Evolutionary conservation across 352 stramenopile species (phyloP).

Genomic region (Globisporangium acanthophoron): DNA sequence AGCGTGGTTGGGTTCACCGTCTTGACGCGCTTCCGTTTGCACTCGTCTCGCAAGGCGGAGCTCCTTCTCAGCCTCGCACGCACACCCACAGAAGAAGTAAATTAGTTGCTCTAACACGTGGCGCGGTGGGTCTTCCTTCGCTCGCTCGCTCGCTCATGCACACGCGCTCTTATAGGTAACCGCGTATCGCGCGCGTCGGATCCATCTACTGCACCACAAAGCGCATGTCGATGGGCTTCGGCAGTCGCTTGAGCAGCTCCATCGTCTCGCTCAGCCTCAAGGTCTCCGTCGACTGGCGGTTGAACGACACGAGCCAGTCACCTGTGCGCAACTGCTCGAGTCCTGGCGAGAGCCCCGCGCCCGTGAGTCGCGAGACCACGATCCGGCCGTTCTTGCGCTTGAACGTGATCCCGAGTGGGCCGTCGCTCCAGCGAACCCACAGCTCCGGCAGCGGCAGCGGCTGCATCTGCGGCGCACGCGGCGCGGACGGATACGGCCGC

Average conservation of each 20-base stretch:
- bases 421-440: constrained; percentile 68
- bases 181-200: background rate
- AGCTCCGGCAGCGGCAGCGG: constrained; percentile 44
- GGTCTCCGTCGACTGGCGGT: constrained; percentile 50
- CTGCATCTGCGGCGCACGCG: background rate
- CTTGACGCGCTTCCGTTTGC: background rate
- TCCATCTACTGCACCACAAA: constrained; percentile 60
- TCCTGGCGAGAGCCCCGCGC: constrained; percentile 54
- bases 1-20: background rate
- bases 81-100: background rate
- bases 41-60: background rate
- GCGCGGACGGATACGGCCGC: constrained; percentile 9
- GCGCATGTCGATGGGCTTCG: constrained; percentile 76
- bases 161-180: background rate
- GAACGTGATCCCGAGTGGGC: constrained; percentile 74
- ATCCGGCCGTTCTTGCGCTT: constrained; percentile 75
- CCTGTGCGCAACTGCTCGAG: constrained; percentile 60
- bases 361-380: constrained; percentile 69
- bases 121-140: background rate
- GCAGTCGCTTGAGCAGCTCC: constrained; percentile 68
- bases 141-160: background rate
- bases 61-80: background rate
- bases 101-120: constrained; percentile 2
- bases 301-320: constrained; percentile 79
- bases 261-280: constrained; percentile 72